phyloP scores from a whole-genome alignment of 345 rosid genomes.

The Camelina neglecta region DNA sequence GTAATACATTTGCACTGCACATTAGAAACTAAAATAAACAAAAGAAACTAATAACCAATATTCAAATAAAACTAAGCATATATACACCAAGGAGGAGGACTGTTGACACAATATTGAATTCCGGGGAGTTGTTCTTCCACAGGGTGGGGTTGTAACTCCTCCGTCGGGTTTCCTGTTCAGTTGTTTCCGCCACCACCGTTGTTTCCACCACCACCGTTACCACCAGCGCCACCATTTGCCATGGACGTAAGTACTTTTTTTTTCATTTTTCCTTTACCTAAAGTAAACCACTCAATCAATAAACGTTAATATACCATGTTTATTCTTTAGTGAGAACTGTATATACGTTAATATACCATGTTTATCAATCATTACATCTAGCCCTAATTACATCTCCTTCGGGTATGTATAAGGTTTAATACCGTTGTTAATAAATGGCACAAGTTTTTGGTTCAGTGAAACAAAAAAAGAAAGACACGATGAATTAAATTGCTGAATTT shows the following conservation, averaged over 20 bases:
- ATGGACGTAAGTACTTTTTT: neutral
- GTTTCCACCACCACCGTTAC: no score
- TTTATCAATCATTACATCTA: neutral
- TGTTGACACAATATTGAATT: slow-evolving; percentile 65
- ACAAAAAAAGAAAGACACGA: no score
- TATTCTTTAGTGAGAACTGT: neutral
- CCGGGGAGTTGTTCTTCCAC: slow-evolving; percentile 73
- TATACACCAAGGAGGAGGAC: slow-evolving; percentile 83
- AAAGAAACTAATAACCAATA: neutral
- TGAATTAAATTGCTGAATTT: no score
- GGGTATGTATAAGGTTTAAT: no score
- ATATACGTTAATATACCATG: neutral
- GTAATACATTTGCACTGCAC: neutral
- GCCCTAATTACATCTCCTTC: no score
- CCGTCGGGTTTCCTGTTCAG: slow-evolving; percentile 44
- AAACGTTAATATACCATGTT: neutral
- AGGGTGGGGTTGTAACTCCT: slow-evolving; percentile 59
- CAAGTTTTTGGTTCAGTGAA: no score
- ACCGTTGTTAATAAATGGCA: no score
- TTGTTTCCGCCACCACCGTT: neutral
- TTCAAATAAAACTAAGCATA: neutral
- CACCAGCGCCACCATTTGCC: slow-evolving; percentile 25
- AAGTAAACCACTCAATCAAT: slow-evolving; percentile 5
- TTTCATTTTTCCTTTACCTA: neutral
- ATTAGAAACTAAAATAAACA: neutral